Evolutionary conservation across 768 basidiomycete species (phyloP), one percentile per base, ranked within the genome.

Genomic region (Collybiopsis confluens): DNA sequence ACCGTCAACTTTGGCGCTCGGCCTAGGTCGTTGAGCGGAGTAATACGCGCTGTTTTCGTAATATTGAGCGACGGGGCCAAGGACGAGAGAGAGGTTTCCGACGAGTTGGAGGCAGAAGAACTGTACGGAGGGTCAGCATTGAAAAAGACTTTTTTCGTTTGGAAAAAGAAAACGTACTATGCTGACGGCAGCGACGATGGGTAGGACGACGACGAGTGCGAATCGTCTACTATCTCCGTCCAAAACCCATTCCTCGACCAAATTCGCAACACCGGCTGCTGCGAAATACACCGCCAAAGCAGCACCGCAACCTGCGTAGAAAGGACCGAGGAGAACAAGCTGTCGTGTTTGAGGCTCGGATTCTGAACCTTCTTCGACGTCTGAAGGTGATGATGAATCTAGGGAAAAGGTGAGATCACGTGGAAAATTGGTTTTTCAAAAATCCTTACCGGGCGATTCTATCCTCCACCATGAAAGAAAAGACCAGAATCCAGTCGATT

Each of bases 61-160:
- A 60, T 85, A 90, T 59, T 93, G 91, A 1, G 86, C 79, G 45
- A 93, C 85, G 21, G 91, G 91, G n/a, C 91, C 91, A 54, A 92
- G 56, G 16, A 73, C 41, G 18, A 56, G 58, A 37, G 54, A 55
- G 8, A 90, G 44, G 61, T 88, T 88, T 13, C 79, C 75, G 55
- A 90, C 61, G 33, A 90, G 80, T 62, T 88, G 86, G 18, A 86
- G 72, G 49, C 83, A 83, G 70, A 90, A 90, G 73, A 90, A 90
- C 86, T 90, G 64, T n/a, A n/a, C 23, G 6, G 35, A 3, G 38
- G n/a, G n/a, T 27, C 9, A 23, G n/a, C 20, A 6, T 26, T 24
- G 13, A 5, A 15, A 9, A 4, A 13, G 13, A 11, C 10, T 16
- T 4, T 2, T 1, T 7, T 18, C n/a, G 11, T 21, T 13, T 16